Conservation (phyloP, 2,329 filamentous ascomycete species). For the Mollisiaceae sp. region DNA sequence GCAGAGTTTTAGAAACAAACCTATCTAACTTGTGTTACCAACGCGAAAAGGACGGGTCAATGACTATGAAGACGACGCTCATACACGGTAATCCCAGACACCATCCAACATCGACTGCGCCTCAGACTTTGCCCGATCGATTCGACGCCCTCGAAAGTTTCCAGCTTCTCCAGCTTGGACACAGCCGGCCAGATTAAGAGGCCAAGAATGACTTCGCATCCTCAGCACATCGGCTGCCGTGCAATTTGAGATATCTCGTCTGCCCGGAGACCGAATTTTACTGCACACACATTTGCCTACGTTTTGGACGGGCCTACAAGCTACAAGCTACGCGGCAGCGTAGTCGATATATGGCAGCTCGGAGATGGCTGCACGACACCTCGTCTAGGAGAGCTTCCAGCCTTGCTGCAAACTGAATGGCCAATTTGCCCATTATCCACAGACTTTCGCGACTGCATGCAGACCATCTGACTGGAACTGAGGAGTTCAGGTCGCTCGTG, state of each 20-base stretch:
- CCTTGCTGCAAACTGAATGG: conserved; percentile 3
- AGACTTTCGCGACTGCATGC: conserved; percentile 3
- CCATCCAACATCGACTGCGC: conserved; percentile 8
- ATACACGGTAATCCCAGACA: conserved; percentile 6
- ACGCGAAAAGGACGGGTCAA: conserved; percentile 1
- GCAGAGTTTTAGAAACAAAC: conserved; percentile 13
- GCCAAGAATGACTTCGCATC: background rate
- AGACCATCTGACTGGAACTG: conserved; percentile 16
- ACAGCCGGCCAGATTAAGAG: background rate
- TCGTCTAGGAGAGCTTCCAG: background rate
- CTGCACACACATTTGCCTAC: background rate
- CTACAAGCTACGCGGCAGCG: background rate
- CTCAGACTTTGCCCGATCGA: conserved; percentile 15
- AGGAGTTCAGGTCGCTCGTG: conserved; percentile 6
- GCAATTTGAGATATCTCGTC: background rate
- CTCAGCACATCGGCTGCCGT: background rate
- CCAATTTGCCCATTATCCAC: conserved; percentile 3
- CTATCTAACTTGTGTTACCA: conserved; percentile 8
- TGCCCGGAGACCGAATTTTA: conserved; percentile 3
- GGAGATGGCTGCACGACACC: background rate
- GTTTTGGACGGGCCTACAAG: background rate
- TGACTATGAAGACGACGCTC: background rate
- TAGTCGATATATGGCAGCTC: no score
- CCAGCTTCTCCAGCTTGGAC: conserved; percentile 14
- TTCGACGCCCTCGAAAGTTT: conserved; percentile 2